These are phyloP conservation scores for Prunus yedoensis DNA, from an alignment of 331 rosid species.

Conservation along the genomic window DNA sequence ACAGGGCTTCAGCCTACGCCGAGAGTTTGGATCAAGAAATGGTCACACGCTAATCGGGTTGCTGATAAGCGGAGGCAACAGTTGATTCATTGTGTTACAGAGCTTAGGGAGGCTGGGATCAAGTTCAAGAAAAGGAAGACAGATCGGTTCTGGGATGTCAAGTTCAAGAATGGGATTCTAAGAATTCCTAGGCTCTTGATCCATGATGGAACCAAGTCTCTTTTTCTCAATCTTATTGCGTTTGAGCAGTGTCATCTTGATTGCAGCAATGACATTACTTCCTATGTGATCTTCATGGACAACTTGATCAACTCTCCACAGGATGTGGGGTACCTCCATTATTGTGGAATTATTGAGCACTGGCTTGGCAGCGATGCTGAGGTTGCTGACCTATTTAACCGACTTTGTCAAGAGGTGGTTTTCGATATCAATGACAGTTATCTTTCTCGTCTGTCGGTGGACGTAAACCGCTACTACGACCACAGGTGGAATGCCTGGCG, in stretches of 20 bases:
- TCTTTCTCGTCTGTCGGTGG: constrained; percentile 65
- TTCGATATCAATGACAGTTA: constrained; percentile 75
- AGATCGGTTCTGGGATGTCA: constrained; percentile 78
- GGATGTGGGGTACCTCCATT: constrained; percentile 83
- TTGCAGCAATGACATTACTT: constrained; percentile 75
- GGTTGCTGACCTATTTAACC: constrained; percentile 81
- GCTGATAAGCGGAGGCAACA: constrained; percentile 82
- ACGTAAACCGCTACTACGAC: constrained; percentile 64
- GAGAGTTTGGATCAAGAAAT: constrained; percentile 60
- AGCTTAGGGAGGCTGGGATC: constrained; percentile 81
- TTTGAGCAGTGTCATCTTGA: constrained; percentile 87
- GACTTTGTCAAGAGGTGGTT: constrained; percentile 84
- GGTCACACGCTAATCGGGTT: constrained; percentile 56
- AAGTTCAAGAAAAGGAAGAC: constrained; percentile 77
- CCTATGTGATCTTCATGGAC: constrained; percentile 82
- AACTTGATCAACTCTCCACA: constrained; percentile 81
- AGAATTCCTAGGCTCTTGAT: constrained; percentile 66
- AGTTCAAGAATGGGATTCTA: constrained; percentile 62
- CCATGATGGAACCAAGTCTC: constrained; percentile 85
- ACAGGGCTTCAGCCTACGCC: constrained; percentile 55
- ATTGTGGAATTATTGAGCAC: constrained; percentile 81
- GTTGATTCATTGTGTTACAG: constrained; percentile 76
- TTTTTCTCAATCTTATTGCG: constrained; percentile 81
- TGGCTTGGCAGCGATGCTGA: constrained; percentile 93
- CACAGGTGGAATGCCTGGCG: constrained; percentile 88